Conservation (phyloP, 2,329 filamentous ascomycete species). For the Chrysoporthe deuterocubensis region DNA sequence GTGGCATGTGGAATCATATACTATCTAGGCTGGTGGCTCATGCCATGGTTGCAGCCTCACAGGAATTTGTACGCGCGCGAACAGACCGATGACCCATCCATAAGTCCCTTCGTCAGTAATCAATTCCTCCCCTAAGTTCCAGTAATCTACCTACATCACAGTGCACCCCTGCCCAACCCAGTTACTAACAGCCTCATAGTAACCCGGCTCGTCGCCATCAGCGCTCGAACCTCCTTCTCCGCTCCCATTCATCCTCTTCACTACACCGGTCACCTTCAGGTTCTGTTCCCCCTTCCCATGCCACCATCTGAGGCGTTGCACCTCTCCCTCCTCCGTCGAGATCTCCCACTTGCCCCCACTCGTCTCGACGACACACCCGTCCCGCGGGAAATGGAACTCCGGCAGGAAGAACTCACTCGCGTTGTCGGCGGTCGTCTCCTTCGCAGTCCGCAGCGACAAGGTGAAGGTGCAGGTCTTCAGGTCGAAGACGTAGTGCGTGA, state of each 20-base stretch:
- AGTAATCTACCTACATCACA: conserved; percentile 51
- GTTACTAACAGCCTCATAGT: conserved; percentile 70
- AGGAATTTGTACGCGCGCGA: background rate
- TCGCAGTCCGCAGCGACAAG: conserved; percentile 67
- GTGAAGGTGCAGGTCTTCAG: conserved; percentile 77
- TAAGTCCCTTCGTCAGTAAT: background rate
- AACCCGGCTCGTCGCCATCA: conserved; percentile 74
- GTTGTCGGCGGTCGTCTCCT: conserved; percentile 55
- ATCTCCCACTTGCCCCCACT: conserved; percentile 92
- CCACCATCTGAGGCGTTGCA: conserved; percentile 90
- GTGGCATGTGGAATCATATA: background rate
- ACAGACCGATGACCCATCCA: background rate
- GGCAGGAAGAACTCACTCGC: conserved; percentile 88
- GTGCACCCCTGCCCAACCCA: conserved; percentile 54
- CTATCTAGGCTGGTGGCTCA: background rate
- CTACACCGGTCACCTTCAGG: conserved; percentile 75
- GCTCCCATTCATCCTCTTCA: conserved; percentile 63
- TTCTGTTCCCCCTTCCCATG: conserved; percentile 84
- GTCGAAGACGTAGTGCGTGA: conserved; percentile 79
- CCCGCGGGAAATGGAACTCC: conserved; percentile 87
- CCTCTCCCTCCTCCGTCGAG: conserved; percentile 66
- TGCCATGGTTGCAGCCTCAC: background rate
- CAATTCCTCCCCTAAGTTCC: background rate
- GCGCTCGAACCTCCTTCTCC: conserved; percentile 59
- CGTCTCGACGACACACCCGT: conserved; percentile 72